Conservation (phyloP, 495 filamentous ascomycete genomes). For the Aspergillus incahuasiensis region DNA sequence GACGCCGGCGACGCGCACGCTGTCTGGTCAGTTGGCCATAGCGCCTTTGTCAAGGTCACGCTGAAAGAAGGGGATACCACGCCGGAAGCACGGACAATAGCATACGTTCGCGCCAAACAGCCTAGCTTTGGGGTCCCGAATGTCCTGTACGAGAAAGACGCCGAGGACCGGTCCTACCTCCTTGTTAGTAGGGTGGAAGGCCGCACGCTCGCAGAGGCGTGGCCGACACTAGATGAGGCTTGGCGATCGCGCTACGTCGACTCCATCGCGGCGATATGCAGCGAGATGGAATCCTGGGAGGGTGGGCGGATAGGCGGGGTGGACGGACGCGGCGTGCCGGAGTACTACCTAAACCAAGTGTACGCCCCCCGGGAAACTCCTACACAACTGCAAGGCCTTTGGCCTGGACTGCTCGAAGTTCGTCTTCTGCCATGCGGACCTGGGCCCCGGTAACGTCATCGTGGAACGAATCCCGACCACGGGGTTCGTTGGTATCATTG, state of each 20-base stretch:
- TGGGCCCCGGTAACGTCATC: conserved; percentile 31
- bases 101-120: background rate
- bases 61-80: background rate
- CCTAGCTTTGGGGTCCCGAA: background rate
- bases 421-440: conserved; percentile 34
- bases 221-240: background rate
- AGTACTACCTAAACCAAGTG: conserved; percentile 9
- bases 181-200: background rate
- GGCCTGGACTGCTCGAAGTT: conserved; percentile 27
- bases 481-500: conserved; percentile 28
- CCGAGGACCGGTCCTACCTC: background rate
- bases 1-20: background rate
- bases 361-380: background rate
- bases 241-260: background rate
- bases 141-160: background rate
- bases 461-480: conserved; percentile 15
- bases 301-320: background rate
- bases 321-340: conserved; percentile 3
- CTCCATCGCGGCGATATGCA: background rate
- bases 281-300: background rate
- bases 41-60: background rate
- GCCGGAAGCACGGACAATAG: background rate
- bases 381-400: conserved; percentile 14
- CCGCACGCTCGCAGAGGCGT: background rate
- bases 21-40: background rate